Percentiles rank a stretch among this genome's conserved stretches.
These are phyloP conservation scores for Leptomonas pyrrhocoris DNA, from an alignment of 208 protist species.

Conservation along the genomic window DNA sequence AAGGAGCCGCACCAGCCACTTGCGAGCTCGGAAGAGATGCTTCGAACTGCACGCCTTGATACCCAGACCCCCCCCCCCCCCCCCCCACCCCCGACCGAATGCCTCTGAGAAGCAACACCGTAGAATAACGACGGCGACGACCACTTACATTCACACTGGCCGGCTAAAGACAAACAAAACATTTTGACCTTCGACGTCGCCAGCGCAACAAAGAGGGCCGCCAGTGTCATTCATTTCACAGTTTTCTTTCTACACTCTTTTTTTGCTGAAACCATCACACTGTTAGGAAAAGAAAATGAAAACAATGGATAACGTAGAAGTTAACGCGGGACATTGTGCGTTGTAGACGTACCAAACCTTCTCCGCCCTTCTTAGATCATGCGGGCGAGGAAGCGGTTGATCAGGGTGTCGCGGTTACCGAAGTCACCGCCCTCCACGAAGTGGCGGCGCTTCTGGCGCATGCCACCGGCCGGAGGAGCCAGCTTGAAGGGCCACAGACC, in stretches of 20 bases:
- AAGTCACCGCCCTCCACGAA: conserved; percentile 99
- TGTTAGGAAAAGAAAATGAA: background rate
- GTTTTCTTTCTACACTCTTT: background rate
- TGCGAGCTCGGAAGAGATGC: too few species aligned
- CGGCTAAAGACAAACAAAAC: too few species aligned
- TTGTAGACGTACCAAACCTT: background rate
- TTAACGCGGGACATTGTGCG: background rate
- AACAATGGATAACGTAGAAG: background rate
- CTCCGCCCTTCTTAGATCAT: conserved; percentile 95
- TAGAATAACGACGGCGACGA: too few species aligned
- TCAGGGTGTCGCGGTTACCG: conserved; percentile 99
- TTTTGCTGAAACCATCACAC: background rate
- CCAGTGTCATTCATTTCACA: background rate
- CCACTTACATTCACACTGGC: too few species aligned
- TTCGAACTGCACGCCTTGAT: too few species aligned
- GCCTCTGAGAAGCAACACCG: too few species aligned
- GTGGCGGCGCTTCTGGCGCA: conserved; percentile 96
- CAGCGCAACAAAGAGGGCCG: too few species aligned
- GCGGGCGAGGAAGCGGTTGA: conserved; percentile 97
- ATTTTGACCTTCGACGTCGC: too few species aligned
- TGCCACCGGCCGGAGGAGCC: conserved; percentile 94
- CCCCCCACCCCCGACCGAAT: too few species aligned
- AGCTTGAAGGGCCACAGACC: conserved; percentile 99
- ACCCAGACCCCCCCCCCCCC: too few species aligned
- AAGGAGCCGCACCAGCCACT: too few species aligned